Base-by-base conservation (phyloP, 768 basidiomycete genomes). In the Suillus subalutaceus region DNA sequence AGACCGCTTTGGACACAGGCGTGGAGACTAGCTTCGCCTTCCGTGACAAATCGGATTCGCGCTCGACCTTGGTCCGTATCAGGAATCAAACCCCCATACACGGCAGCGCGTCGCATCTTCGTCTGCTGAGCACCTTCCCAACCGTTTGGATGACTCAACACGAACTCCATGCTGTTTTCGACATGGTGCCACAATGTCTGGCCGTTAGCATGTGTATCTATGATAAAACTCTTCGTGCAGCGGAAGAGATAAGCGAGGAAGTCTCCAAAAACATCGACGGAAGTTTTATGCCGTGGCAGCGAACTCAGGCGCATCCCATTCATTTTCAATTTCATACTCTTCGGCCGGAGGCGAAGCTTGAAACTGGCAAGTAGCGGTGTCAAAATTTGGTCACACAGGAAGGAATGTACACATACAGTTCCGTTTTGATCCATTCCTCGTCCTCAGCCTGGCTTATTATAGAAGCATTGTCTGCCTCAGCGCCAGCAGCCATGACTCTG, bases 21-120 rank as follows among this genome's bases (percentile, higher is more conserved):
- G 73, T 93, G 91, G 70, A 93, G 78, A 82, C 91, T 92, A 0
- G 91, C 91, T 78, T 93, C 91, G 63, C 91, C 91, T 74, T 93
- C 91, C 4, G 91, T 93, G 62, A 93, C 91, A 68, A 93, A 93
- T 44, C 90, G 81, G 70, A 93, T 91, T 64, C 89, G 81, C 1
- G 90, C 85, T 68, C 86, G 87, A 3, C 90, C 91, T 64, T 86
- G 87, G 69, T 89, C 88, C 1, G 88, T 90, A 74, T 92, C 89
- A 2, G 91, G 87, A 20, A 93, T 88, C 46, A 93, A 74, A n/a
- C 85, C 85, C 4, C 89, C 91, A 68, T 87, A 84, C 10, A 90
- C 84, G 1, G 91, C 91, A 0, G 87, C 88, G 65, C 89, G 82
- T 65, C 91, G 84, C 89, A 93, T 91, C 76, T 87, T 89, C 38